phyloP scores from a whole-genome alignment of 805 yeast species.

The Saccharomycopsis capsularis region DNA sequence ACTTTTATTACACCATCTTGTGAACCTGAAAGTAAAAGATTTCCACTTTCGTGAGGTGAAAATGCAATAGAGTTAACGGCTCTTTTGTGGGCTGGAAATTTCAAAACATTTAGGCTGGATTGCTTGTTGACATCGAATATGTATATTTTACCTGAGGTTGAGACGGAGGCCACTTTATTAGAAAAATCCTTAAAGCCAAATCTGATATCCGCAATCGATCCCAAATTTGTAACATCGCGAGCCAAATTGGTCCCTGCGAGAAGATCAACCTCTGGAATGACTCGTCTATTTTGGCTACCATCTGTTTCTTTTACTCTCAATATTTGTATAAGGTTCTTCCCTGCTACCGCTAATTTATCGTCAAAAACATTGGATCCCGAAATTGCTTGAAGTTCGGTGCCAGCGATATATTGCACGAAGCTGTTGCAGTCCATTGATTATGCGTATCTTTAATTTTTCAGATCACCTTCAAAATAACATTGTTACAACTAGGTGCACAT shows the following conservation, averaged over 20 bases:
- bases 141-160: conserved; percentile 42
- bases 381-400: background rate
- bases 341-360: conserved; percentile 33
- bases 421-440: background rate
- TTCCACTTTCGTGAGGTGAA: conserved; percentile 30
- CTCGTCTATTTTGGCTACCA: conserved; percentile 22
- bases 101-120: conserved; percentile 27
- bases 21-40: conserved; percentile 52
- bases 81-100: conserved; percentile 37
- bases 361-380: background rate
- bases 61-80: conserved; percentile 42
- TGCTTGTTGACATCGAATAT: conserved; percentile 28
- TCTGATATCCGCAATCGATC: conserved; percentile 37
- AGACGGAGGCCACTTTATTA: conserved; percentile 37
- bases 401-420: background rate
- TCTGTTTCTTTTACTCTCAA: conserved; percentile 28
- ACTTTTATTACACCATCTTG: conserved; percentile 74
- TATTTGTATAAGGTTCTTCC: conserved; percentile 36
- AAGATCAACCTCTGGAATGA: conserved; percentile 32
- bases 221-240: conserved; percentile 31
- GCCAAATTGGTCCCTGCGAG: conserved; percentile 25
- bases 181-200: conserved; percentile 37
- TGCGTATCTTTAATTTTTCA: too few species aligned
- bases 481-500: too few species aligned
- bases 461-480: too few species aligned